Percentiles rank a stretch among this genome's conserved stretches.
These are phyloP conservation scores for Elongisporangium undulatum DNA, from an alignment of 352 stramenopile species.

Conservation along the genomic window DNA sequence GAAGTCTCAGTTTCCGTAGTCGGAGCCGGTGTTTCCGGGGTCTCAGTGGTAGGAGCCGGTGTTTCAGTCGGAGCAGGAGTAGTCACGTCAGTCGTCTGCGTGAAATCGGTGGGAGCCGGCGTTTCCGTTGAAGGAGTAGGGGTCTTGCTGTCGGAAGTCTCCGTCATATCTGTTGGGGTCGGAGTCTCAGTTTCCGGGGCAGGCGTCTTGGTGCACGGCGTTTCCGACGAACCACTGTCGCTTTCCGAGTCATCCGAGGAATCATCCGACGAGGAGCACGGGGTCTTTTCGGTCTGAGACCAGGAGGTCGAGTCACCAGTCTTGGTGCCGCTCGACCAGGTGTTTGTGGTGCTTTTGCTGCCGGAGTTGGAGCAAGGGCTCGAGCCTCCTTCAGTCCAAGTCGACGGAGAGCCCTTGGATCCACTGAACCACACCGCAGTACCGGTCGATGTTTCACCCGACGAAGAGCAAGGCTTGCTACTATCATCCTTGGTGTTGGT, in stretches of 20 bases:
- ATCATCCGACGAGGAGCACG: neutral
- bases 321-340: neutral
- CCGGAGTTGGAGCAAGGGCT: neutral
- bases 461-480: neutral
- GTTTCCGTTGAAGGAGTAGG: neutral
- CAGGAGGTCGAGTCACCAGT: neutral
- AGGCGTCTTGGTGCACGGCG: neutral
- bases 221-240: neutral
- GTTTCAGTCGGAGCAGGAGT: no score
- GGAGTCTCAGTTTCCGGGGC: no score
- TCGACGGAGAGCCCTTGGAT: neutral
- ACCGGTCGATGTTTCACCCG: neutral
- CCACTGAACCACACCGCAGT: neutral
- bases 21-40: slow-evolving; percentile 1
- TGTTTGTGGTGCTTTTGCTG: neutral
- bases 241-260: neutral
- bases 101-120: slow-evolving; percentile 1
- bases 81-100: slow-evolving; percentile 5
- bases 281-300: neutral
- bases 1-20: slow-evolving; percentile 2
- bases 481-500: neutral
- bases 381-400: neutral
- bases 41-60: neutral
- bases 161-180: neutral
- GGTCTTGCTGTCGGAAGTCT: slow-evolving; percentile 1